These are phyloP conservation scores for Gleditsia sinensis DNA, from an alignment of 306 rosid species.

Conservation along the genomic window DNA sequence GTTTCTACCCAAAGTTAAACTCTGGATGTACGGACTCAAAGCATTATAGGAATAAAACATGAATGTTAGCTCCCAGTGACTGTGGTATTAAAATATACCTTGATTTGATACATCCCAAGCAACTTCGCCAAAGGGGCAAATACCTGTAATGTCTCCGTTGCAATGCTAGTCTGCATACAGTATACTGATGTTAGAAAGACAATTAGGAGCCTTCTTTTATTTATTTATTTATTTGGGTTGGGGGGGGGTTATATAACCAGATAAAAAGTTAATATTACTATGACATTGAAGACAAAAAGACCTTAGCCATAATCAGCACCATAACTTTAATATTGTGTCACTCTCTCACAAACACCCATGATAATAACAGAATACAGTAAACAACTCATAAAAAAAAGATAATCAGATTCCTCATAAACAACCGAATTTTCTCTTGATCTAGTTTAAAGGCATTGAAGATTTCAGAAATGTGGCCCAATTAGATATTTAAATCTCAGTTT, in stretches of 20 bases:
- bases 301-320: constrained; percentile 5
- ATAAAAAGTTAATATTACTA: not conserved
- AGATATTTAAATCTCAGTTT: not conserved
- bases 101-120: constrained; percentile 98
- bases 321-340: constrained; percentile 4
- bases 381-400: constrained; percentile 12
- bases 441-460: constrained; percentile 23
- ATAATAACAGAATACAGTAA: constrained; percentile 24
- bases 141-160: constrained; percentile 94
- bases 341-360: not conserved
- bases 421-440: not conserved
- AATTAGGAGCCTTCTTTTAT: not conserved
- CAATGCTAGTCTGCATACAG: constrained; percentile 80
- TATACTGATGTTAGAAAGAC: constrained; percentile 37
- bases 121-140: constrained; percentile 99
- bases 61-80: constrained; percentile 7
- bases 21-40: constrained; percentile 1
- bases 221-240: not conserved
- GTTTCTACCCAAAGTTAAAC: constrained; percentile 7
- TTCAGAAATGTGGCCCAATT: constrained; percentile 7
- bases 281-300: constrained; percentile 9
- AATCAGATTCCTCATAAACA: constrained; percentile 6
- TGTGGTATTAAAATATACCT: constrained; percentile 56
- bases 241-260: not conserved
- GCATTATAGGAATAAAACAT: constrained; percentile 30